Evolutionary conservation across 140 eudicot genomes (phyloP), one percentile per base, ranked within the genome.

Genomic region (Senecio squalidus): DNA sequence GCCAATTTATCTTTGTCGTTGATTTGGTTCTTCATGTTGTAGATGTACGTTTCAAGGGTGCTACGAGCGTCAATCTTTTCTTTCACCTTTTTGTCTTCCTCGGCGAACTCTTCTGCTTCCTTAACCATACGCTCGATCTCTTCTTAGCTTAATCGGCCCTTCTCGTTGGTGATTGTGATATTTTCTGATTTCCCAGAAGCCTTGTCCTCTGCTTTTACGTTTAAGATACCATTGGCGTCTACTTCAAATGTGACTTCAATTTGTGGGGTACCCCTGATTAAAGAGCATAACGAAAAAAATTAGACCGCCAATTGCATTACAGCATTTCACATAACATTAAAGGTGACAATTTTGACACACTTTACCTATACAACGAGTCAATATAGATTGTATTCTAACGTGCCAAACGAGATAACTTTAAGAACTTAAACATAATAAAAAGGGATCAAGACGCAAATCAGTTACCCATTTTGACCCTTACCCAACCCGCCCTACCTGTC

Each of bases 191-290:
- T 76, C 0, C 92, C 92, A 0, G 92, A 77, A 49, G 88, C 95
- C 58, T 86, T 82, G 74, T 83, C 92, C 33, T 86, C 92, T 0
- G 95, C 95, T 69, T 83, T 86, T 6, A 86, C 95, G 58, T 86
- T 86, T 25, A 86, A 69, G 63, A 86, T 86, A 29, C 95, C 95
- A 13, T 86, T 86, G 64, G 92, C 85, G 30, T 86, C 95, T 2
- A 83, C 95, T 67, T 86, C 95, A 60, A 86, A 86, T 23, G 95
- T 86, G 11, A 86, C 95, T 56, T 86, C 88, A 4, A 86, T 86
- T 51, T 86, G 95, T 43, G 95, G 92, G 6, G 95, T 82, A 52
- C 95, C 95, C 60, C 95, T 86, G 83, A 29, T 58, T 43, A 48
- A 24, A 46, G 21, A 66, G 30, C 11, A n/a, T 9, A 30, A 25